phyloP scores from a whole-genome alignment of 768 basidiomycete species.

The Dioszegia aurantiaca region DNA sequence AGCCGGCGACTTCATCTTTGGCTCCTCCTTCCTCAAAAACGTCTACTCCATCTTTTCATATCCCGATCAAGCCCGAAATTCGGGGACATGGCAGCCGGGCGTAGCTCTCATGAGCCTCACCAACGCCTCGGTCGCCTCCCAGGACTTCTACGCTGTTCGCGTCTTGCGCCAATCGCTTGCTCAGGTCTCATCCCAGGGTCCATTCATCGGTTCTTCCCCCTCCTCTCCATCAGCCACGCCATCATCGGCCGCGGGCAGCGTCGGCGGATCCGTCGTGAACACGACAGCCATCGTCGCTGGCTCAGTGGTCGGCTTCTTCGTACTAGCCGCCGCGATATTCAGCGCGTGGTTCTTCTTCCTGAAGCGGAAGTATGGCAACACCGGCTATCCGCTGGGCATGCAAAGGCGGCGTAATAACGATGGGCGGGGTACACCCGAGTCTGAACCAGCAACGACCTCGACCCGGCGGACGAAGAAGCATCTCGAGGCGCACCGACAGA shows the following conservation, averaged over 20 bases:
- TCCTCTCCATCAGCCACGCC: conserved; percentile 8
- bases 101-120: conserved; percentile 47
- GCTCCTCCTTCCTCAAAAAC: conserved; percentile 50
- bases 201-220: conserved; percentile 22
- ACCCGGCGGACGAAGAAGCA: conserved; percentile 40
- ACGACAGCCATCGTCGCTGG: conserved; percentile 41
- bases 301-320: conserved; percentile 45
- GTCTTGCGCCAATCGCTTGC: conserved; percentile 32
- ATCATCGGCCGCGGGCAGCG: conserved; percentile 6
- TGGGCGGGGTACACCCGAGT: conserved; percentile 16
- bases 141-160: conserved; percentile 50
- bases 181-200: conserved; percentile 25
- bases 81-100: conserved; percentile 39
- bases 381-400: conserved; percentile 13
- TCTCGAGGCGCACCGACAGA: conserved; percentile 40
- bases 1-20: conserved; percentile 49
- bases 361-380: conserved; percentile 39
- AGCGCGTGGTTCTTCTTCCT: conserved; percentile 52
- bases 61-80: conserved; percentile 25
- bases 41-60: conserved; percentile 46
- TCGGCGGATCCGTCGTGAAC: conserved; percentile 17
- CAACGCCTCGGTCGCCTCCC: conserved; percentile 43
- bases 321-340: conserved; percentile 44
- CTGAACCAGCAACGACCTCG: conserved; percentile 8
- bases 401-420: conserved; percentile 18